Evolutionary conservation across 2,329 filamentous ascomycete species (phyloP), one percentile per base, ranked within the genome.

Genomic region (Grosmannia clavigera): DNA sequence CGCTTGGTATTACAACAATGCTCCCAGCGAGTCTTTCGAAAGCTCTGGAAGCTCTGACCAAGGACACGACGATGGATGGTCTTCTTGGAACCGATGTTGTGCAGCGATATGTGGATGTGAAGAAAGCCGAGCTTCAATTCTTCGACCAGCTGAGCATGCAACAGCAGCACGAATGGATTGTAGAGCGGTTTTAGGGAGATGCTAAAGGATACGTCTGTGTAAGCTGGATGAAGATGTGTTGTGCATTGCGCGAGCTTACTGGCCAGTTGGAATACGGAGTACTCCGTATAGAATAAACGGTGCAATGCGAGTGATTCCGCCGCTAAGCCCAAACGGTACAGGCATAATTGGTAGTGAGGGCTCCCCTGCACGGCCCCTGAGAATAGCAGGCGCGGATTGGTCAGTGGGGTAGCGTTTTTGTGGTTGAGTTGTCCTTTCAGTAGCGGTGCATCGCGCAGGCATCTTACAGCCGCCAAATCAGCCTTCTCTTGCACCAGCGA

Each of bases 141-240:
- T 66, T 84, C 61, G 70, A 69, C 11, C 67, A 68, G 1, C 81
- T 88, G 78, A 66, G 65, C 0, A 71, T 74, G 5, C 69, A 72
- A 3, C 71, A 79, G 61, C 75, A 77, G 57, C 75, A 76, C 64
- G 69, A 74, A 16, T 90, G 85, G 81, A 70, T 88, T 60, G 77
- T 88, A 63, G 83, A 87, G 67, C 74, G 85, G 64, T 90, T 29
- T 55, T 40, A n/a, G 35, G 16, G 31, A 12, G 14, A 12, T 14
- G 25, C 22, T 4, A 5, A 9, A 25, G 9, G 9, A 19, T 35
- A 35, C 6, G 7, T 35, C 10, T 35, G 33, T 35, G 11, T 35
- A 10, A 35, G 33, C 33, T 31, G 29, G 33, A 35, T 35, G 33
- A 35, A 35, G 33, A 35, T 11, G 33, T 35, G 6, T 35, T 35